Evolutionary conservation across 495 filamentous ascomycete species (phyloP), one percentile per base, ranked within the genome.

Genomic region (Penicillium ucsense): DNA sequence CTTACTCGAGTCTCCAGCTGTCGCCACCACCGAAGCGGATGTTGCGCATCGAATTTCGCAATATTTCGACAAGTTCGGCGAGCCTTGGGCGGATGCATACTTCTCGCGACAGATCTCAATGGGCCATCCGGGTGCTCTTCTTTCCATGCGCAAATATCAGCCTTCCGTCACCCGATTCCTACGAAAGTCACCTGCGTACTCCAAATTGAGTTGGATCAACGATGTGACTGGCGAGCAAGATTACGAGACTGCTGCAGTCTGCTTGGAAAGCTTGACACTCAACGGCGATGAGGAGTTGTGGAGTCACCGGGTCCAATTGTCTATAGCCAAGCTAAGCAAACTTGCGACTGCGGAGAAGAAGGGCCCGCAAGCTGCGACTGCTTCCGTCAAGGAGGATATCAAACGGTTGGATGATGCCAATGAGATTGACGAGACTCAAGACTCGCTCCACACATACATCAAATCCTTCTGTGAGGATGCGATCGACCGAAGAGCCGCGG

Each of bases 121-220:
- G 50, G 78, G 78, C 34, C 74, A 79, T 4, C 71, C 88, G 6
- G 76, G 80, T 30, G 71, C 74, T 0, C 73, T 96, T 31, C 75
- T 99, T 48, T 75, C 65, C 7, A 66, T 67, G 65, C 64, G 78
- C 29, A 82, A 84, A 37, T 81, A 82, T 51, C 80, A 82, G 59
- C 61, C 69, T 31, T 80, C 79, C 51, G 70, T 89, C 27, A 95
- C 89, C 8, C 71, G 68, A 31, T 97, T 88, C 57, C 70, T 97
- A 38, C 79, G 85, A 31, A 78, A 73, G 30, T 74, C 82, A 52
- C 77, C 79, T 7, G 66, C 79, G 51, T 82, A 86, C 39, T 79
- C 81, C 35, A 86, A 85, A 54, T 63, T 96, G n/a, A 75, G 83
- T 35, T 98, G 92, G 92, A 91, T 98, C 65, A 91, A 97, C 63